phyloP scores from a whole-genome alignment of 139 green algal genomes.

The Chlorella sorokiniana region DNA sequence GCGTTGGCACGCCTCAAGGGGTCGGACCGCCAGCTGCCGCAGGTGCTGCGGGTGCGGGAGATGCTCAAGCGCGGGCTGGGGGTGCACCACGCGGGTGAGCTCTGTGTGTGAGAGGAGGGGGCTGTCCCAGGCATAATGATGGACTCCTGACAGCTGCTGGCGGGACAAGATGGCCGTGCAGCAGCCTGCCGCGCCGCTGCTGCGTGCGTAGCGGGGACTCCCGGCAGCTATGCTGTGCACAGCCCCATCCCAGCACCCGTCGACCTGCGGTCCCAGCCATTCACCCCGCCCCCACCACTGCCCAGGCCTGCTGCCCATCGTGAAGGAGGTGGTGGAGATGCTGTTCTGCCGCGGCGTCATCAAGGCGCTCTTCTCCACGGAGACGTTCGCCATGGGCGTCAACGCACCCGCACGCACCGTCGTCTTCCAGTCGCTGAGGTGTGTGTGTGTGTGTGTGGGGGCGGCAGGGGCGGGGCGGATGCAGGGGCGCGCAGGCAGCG shows the following conservation, averaged over 20 bases:
- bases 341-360: conserved; percentile 96
- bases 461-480: too few relatives aligned
- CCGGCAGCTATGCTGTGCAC: too few relatives aligned
- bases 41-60: conserved; percentile 82
- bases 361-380: conserved; percentile 88
- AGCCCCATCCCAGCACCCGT: too few relatives aligned
- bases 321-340: conserved; percentile 99
- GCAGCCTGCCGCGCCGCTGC: background rate
- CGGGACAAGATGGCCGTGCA: too few relatives aligned
- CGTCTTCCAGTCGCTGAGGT: conserved; percentile 82
- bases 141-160: too few relatives aligned
- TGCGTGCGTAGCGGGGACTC: too few relatives aligned
- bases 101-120: background rate
- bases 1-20: conserved; percentile 71
- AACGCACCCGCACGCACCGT: conserved; percentile 94
- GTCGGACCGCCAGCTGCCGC: conserved; percentile 78
- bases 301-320: conserved; percentile 91
- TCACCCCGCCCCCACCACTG: background rate
- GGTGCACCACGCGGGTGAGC: conserved; percentile 88
- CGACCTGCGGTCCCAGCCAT: too few relatives aligned
- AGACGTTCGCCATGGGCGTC: conserved; percentile 99
- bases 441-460: background rate
- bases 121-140: background rate
- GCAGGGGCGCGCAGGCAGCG: too few relatives aligned
- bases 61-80: conserved; percentile 89